These are phyloP conservation scores for Alloteropsis semialata DNA, from an alignment of 176 grass and related monocot species.

Conservation along the genomic window DNA sequence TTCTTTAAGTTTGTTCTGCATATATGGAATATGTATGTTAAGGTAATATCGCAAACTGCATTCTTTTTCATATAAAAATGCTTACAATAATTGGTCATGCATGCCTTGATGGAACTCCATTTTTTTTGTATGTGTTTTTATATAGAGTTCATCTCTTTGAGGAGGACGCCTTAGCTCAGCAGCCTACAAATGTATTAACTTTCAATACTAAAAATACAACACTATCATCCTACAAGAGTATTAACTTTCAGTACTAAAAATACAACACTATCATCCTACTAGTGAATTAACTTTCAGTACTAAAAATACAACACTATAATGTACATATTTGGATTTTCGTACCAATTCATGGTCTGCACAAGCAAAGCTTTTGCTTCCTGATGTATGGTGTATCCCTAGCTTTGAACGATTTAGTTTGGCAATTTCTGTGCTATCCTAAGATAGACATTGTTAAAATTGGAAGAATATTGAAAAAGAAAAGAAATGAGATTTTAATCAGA, in stretches of 20 bases:
- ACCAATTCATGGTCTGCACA: not conserved
- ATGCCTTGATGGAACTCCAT: not conserved
- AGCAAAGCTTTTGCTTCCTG: not conserved
- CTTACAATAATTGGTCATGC: not conserved
- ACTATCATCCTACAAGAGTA: too few relatives aligned
- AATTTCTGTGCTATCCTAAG: not conserved
- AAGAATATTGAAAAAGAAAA: too few relatives aligned
- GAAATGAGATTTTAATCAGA: too few relatives aligned
- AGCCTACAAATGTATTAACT: not conserved
- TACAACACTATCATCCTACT: too few relatives aligned
- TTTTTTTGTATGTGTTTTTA: constrained; percentile 1
- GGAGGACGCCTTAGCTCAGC: not conserved
- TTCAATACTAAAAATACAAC: not conserved
- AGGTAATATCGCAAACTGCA: not conserved
- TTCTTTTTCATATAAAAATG: not conserved
- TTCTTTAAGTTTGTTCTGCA: not conserved
- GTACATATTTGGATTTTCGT: not conserved
- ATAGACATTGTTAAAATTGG: not conserved
- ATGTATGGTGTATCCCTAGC: not conserved
- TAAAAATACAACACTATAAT: not conserved
- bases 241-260: too few relatives aligned
- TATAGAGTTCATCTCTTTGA: not conserved
- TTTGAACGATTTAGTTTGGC: not conserved
- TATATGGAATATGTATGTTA: not conserved
- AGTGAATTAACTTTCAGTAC: not conserved